Evolutionary conservation across 768 basidiomycete species (phyloP), one percentile per base, ranked within the genome.

Genomic region (Epithele typhae): DNA sequence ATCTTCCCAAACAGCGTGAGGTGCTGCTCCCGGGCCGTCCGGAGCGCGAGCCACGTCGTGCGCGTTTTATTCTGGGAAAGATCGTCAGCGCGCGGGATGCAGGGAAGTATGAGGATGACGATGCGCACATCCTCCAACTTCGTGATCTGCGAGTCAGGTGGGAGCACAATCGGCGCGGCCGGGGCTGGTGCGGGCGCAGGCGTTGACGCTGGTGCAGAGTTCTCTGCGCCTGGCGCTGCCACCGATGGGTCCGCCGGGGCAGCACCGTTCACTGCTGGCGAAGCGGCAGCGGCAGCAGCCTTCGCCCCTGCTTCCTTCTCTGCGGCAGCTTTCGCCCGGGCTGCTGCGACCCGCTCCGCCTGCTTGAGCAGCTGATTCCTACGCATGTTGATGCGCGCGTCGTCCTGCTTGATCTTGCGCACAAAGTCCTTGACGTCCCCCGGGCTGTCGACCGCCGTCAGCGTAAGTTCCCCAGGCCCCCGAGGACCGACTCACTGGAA

Each of bases 1-100:
- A 91, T 90, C 68, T 80, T 84, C n/a, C 81, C 77, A 53, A 92
- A 92, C 55, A 88, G 81, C 51, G 82, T 78, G 33, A 91, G 62
- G 62, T 91, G 69, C 48, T 76, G 75, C 54, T 87, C 82, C 30
- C 89, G 83, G 44, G 86, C 80, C 34, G 79, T 76, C 17, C 90
- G 84, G 48, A 92, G 74, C 7, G 84, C 85, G 15, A 91, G 74
- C 90, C 91, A 93, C 5, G 87, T 70, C 74, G 81, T 79, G 3
- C 85, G 78, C 51, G 82, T 77, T 56, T 89, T 87, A 64, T 80
- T 82, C 90, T 91, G 58, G 17, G 27, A 14, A 14, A 30, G 27
- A 7, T 30, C 14, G 27, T 30, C 27, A 30, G 27, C 27, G 7
- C 14, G 14, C 27, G n/a, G n/a, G n/a, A n/a, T n/a, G 27, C 7